Percentiles rank a stretch among this genome's conserved stretches.
These are phyloP conservation scores for Suillus spraguei DNA, from an alignment of 768 basidiomycete genomes.

Conservation along the genomic window DNA sequence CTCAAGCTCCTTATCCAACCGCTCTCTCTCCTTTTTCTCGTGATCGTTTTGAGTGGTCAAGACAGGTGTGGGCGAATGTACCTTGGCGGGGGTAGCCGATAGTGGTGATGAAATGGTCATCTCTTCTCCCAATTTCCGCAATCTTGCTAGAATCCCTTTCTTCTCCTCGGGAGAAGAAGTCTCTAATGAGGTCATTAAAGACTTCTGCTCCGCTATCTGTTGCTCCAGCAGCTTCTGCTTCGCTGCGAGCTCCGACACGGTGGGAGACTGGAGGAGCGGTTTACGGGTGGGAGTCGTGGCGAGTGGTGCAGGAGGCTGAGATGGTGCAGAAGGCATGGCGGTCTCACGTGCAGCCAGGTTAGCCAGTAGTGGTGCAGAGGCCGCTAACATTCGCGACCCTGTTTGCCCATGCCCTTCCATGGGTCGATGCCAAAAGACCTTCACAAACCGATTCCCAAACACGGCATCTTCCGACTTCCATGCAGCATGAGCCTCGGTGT, in stretches of 20 bases:
- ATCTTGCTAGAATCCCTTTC: conserved; percentile 72
- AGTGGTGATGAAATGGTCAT: conserved; percentile 53
- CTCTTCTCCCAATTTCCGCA: conserved; percentile 79
- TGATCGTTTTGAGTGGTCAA: conserved; percentile 40
- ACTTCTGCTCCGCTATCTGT: conserved; percentile 88
- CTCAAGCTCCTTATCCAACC: conserved; percentile 85
- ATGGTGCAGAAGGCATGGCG: conserved; percentile 16
- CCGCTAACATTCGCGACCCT: conserved; percentile 78
- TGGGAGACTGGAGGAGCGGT: conserved; percentile 33
- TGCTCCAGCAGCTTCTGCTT: conserved; percentile 79
- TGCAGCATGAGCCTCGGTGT: conserved; percentile 83
- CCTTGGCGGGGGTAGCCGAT: conserved; percentile 30
- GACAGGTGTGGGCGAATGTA: conserved; percentile 29
- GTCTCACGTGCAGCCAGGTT: conserved; percentile 50
- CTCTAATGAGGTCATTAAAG: conserved; percentile 70
- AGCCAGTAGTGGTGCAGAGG: conserved; percentile 75
- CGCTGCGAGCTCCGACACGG: conserved; percentile 59
- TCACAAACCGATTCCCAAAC: conserved; percentile 92
- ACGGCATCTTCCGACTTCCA: conserved; percentile 96
- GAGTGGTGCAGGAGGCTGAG: conserved; percentile 22
- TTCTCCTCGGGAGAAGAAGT: conserved; percentile 72
- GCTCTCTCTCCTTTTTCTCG: conserved; percentile 61
- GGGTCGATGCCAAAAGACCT: conserved; percentile 93
- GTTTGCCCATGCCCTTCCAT: conserved; percentile 87
- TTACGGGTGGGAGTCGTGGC: conserved; percentile 35